A percentile compares a stretch with the other conserved stretches of the same genome.
phyloP scores from a whole-genome alignment of 495 filamentous ascomycete species.

The Astrocystis sublimbata region DNA sequence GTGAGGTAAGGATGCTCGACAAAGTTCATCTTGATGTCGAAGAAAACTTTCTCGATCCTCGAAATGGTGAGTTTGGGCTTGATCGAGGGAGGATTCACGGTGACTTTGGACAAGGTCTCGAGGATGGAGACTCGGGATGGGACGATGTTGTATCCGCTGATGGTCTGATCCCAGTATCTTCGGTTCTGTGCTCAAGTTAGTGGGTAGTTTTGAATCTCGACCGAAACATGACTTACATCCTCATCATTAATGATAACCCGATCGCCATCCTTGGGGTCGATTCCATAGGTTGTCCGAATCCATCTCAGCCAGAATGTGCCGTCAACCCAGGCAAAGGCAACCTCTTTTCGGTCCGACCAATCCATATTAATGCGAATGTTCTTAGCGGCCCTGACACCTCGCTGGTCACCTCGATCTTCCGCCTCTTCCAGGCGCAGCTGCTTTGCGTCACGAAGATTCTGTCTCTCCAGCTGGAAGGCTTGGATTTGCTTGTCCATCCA shows the following conservation, averaged over 20 bases:
- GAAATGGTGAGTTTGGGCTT: constrained; percentile 84
- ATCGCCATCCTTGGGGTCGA: constrained; percentile 81
- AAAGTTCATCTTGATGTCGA: constrained; percentile 67
- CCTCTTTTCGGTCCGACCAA: constrained; percentile 80
- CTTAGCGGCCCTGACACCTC: constrained; percentile 84
- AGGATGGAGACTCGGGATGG: constrained; percentile 92
- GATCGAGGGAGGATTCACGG: constrained; percentile 73
- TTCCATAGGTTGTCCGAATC: constrained; percentile 90
- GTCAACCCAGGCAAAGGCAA: constrained; percentile 98
- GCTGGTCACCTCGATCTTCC: constrained; percentile 88
- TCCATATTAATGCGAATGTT: constrained; percentile 88
- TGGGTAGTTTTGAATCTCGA: constrained; percentile 6
- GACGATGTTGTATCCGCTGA: constrained; percentile 82
- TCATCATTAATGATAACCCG: constrained; percentile 96
- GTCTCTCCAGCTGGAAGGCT: constrained; percentile 83
- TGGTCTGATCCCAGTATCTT: constrained; percentile 91
- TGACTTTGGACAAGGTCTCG: constrained; percentile 82
- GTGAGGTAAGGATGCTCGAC: constrained; percentile 72
- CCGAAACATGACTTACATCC: constrained; percentile 68
- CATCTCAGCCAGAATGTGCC: constrained; percentile 97
- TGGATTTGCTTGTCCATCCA: constrained; percentile 97
- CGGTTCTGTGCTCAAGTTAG: constrained; percentile 61
- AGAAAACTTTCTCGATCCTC: constrained; percentile 73
- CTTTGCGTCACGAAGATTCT: constrained; percentile 91
- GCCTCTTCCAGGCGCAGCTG: constrained; percentile 95